Evolutionary conservation across 768 basidiomycete species (phyloP), one percentile per base, ranked within the genome.

Genomic region (Tremella mesenterica): DNA sequence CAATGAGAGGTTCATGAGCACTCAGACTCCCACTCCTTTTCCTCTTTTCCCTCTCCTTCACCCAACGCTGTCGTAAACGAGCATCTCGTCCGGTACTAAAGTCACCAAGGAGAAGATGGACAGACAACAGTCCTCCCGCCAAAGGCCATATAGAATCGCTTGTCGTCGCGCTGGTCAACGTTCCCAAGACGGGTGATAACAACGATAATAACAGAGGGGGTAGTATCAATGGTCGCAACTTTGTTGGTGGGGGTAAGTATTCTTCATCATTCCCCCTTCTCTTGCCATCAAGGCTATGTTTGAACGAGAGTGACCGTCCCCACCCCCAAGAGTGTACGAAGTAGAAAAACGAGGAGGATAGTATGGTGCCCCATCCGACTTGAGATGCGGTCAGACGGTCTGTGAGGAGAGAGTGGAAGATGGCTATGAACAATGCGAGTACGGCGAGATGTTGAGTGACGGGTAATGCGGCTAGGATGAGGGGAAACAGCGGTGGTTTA

Each of bases 141-240:
- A 96, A 75, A 5, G 93, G 91, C 90, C 90, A 96, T 59, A 97
- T 92, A 26, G 90, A 90, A 72, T 99, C 95, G 12, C 87, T 87
- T 33, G 93, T 95, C 3, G 92, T 96, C 23, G 92, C 88, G 33
- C 88, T 86, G 26, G 90, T 93, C 66, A 99, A 76, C 4, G 93
- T 96, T 65, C 85, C 81, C 52, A 97, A 77, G 9, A 96, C 86
- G 13, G 95, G 95, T 2, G 91, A 85, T 50, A 96, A 78, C 14
- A 90, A 84, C 77, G 95, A 83, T 55, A 99, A 79, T 6, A 87
- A 81, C 21, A 95, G 79, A 66, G 93, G 87, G 60, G 92, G 85
- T 54, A 96, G 78, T 39, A 96, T 39, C 13, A 70, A 55, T 2
- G 65, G 54, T 30, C 65, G 56, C 2, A 69, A 44, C 0, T 61